Evolutionary conservation across 768 basidiomycete genomes (phyloP).

Genomic region (Mycena pura): DNA sequence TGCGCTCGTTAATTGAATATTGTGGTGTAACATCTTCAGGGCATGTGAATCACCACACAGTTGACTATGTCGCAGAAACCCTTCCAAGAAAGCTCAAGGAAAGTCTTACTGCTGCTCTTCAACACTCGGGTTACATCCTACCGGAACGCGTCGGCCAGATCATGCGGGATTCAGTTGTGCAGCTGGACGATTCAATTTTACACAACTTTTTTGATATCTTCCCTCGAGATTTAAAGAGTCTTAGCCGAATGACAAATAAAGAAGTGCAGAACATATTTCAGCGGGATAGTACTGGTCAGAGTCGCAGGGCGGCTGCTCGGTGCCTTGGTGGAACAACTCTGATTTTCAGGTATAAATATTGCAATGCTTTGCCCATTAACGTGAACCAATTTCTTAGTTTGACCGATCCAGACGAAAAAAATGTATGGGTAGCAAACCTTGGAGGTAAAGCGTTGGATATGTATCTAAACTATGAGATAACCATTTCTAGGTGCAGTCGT

Average conservation of each 20-base stretch:
- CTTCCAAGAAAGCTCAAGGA: slow-evolving; percentile 49
- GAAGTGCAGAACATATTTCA: slow-evolving; percentile 19
- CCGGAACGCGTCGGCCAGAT: slow-evolving; percentile 44
- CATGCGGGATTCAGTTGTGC: slow-evolving; percentile 44
- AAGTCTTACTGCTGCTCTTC: slow-evolving; percentile 35
- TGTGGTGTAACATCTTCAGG: slow-evolving; percentile 36
- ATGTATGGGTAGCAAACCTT: slow-evolving; percentile 67
- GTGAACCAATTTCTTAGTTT: slow-evolving; percentile 40
- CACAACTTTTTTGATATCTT: slow-evolving; percentile 52
- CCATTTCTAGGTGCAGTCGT: slow-evolving; percentile 2
- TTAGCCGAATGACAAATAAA: slow-evolving; percentile 17
- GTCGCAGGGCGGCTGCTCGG: slow-evolving; percentile 20
- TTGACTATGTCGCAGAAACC: slow-evolving; percentile 47
- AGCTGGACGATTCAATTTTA: slow-evolving; percentile 51
- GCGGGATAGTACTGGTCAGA: slow-evolving; percentile 8
- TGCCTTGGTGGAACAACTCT: slow-evolving; percentile 63
- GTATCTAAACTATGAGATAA: not conserved
- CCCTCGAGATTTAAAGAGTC: slow-evolving; percentile 36
- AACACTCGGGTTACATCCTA: slow-evolving; percentile 31
- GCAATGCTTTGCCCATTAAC: not conserved
- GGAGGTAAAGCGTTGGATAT: slow-evolving; percentile 37
- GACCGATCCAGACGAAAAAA: slow-evolving; percentile 53
- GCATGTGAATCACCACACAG: slow-evolving; percentile 56
- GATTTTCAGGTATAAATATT: slow-evolving; percentile 40
- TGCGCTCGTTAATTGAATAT: slow-evolving; percentile 30